Evolutionary conservation across 2,329 filamentous ascomycete genomes (phyloP).

Genomic region (Ceratocystis papillata): DNA sequence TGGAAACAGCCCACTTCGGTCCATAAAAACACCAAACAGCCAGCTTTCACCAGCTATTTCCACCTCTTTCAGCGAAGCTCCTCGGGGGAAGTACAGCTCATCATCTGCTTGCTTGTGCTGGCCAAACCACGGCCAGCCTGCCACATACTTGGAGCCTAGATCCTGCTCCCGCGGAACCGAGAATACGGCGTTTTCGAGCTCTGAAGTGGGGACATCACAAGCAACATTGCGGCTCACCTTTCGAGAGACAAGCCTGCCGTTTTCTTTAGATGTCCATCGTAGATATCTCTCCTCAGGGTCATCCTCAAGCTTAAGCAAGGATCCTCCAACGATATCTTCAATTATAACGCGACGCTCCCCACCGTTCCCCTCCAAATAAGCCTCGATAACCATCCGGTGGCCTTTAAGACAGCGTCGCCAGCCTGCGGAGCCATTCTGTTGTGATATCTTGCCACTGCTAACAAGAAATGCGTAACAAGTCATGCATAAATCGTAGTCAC

Average conservation of each 20-base stretch:
- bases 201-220: constrained; percentile 29
- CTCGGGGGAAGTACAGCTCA: constrained; percentile 73
- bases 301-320: constrained; percentile 42
- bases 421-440: constrained; percentile 64
- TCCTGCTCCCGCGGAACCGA: constrained; percentile 16
- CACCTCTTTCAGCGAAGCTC: constrained; percentile 71
- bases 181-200: neutral
- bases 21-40: constrained; percentile 80
- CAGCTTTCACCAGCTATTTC: constrained; percentile 86
- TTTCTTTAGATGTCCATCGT: constrained; percentile 17
- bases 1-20: constrained; percentile 67
- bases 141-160: constrained; percentile 38
- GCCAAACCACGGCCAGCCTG: constrained; percentile 71
- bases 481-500: constrained; percentile 80
- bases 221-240: constrained; percentile 37
- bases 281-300: neutral
- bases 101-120: constrained; percentile 46
- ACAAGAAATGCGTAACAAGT: constrained; percentile 64
- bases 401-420: constrained; percentile 74
- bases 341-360: constrained; percentile 59
- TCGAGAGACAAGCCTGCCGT: constrained; percentile 12
- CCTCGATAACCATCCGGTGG: constrained; percentile 75
- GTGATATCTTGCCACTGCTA: constrained; percentile 51
- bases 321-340: constrained; percentile 67
- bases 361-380: constrained; percentile 57